These are phyloP conservation scores for Saccharum spontaneum DNA, from an alignment of 176 grass and related monocot genomes.

Conservation along the genomic window DNA sequence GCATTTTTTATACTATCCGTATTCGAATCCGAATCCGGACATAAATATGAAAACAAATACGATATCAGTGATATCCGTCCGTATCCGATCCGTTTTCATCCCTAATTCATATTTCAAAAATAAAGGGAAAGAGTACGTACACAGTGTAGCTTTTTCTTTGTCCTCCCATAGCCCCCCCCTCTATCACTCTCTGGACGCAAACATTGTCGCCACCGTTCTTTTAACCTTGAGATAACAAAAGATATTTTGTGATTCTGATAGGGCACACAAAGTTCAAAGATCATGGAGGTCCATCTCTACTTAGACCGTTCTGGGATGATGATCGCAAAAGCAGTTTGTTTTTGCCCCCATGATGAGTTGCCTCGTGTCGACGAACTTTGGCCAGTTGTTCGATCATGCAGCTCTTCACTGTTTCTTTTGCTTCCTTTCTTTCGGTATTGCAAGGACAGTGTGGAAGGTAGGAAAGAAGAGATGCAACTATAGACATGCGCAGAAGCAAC, in stretches of 20 bases:
- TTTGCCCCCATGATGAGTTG: background rate
- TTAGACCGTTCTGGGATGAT: background rate
- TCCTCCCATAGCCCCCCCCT: background rate
- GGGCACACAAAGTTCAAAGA: constrained; percentile 1
- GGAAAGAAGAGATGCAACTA: background rate
- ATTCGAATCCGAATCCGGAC: too few species aligned
- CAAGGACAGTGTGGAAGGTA: constrained; percentile 16
- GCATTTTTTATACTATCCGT: too few species aligned
- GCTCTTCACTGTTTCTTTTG: background rate
- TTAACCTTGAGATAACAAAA: background rate
- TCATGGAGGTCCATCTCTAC: background rate
- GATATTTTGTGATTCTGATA: constrained; percentile 20
- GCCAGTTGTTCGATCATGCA: background rate
- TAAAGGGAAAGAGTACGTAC: background rate
- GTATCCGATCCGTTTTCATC: too few species aligned
- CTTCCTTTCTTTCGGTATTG: background rate
- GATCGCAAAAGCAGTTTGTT: constrained; percentile 18
- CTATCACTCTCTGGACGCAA: background rate
- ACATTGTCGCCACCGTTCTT: background rate
- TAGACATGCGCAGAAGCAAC: constrained; percentile 9
- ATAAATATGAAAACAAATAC: too few species aligned
- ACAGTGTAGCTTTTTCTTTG: too few species aligned
- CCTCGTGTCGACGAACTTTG: background rate
- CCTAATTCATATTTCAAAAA: background rate
- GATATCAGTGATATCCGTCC: too few species aligned